Evolutionary conservation across 75 land plant species (phyloP), one percentile per base, ranked within the genome.

Genomic region (Isoetes taiwanensis): DNA sequence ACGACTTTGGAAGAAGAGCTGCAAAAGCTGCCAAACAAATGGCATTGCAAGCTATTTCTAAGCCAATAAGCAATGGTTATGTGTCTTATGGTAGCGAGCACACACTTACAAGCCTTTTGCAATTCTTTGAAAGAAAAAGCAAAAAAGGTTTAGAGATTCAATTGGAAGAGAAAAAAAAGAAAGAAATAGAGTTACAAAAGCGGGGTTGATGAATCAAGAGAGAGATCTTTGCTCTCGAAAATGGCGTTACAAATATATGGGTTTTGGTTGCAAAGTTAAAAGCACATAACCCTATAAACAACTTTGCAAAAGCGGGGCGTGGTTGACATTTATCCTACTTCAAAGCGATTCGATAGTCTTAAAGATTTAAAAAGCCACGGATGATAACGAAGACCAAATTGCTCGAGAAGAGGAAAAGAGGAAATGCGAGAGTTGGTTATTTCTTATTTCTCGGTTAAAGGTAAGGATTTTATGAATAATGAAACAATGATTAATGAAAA

Each of bases 201-300:
- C 16, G 19, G 16, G 16, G 16, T 23, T 16, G 25, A 19, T 16
- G 25, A 46, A n/a, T 16, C 4, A 46, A 46, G 50, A n/a, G 25
- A 23, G 5, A 23, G 50, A 23, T 19, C 25, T 16, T 23, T 5
- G 50, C 16, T n/a, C n/a, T 46, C 25, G 50, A 46, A 23, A 46
- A 46, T 16, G 50, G 25, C n/a, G 21, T 46, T 8, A 23, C 50
- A 8, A 23, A 23, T 6, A 46, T 46, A 23, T 46, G 50, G 50
- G 50, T 46, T 6, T 23, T 46, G n/a, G 50, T 46, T 6, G 50
- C 50, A 46, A 46, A 46, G 50, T 6, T 46, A 8, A 46, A 46
- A n/a, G n/a, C n/a, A 23, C 50, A 46, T 6, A 23, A 46, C 25
- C 6, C 16, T 6, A 23, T 19, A 46, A n/a, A n/a, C n/a, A n/a